Percentiles rank a stretch among this genome's conserved stretches.
phyloP scores from a whole-genome alignment of 1,284 basidiomycete species.

The Mycena citricolor region DNA sequence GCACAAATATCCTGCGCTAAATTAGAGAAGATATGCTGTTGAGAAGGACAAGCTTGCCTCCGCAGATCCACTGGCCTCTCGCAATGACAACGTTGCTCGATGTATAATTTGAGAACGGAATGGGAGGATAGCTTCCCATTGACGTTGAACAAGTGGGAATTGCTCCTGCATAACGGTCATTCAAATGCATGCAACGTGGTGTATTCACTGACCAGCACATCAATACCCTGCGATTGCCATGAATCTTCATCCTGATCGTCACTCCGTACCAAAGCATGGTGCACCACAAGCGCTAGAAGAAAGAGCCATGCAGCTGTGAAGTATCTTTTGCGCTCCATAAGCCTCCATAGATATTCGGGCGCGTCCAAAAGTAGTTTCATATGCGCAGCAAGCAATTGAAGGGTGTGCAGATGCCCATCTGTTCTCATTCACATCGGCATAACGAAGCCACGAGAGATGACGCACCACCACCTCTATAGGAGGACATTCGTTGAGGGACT shows the following conservation, averaged over 20 bases:
- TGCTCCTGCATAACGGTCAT: slow-evolving; percentile 50
- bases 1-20: slow-evolving; percentile 64
- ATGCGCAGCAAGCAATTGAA: slow-evolving; percentile 82
- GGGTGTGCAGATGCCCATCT: slow-evolving; percentile 67
- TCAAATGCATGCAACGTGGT: slow-evolving; percentile 2
- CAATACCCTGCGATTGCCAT: slow-evolving; percentile 64
- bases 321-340: slow-evolving; percentile 77
- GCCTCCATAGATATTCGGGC: slow-evolving; percentile 84
- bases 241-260: slow-evolving; percentile 59
- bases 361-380: slow-evolving; percentile 85
- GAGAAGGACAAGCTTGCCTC: slow-evolving; percentile 40
- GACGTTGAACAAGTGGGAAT: slow-evolving; percentile 82
- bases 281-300: slow-evolving; percentile 79
- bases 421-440: slow-evolving; percentile 8
- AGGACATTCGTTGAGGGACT: slow-evolving; percentile 40
- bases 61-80: slow-evolving; percentile 50
- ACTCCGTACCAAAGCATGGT: slow-evolving; percentile 60
- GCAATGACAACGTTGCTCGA: slow-evolving; percentile 73
- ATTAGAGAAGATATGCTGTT: slow-evolving; percentile 7
- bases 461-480: slow-evolving; percentile 52
- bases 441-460: slow-evolving; percentile 4
- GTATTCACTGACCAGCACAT: slow-evolving; percentile 51
- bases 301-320: slow-evolving; percentile 85
- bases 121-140: slow-evolving; percentile 85
- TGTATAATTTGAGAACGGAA: slow-evolving; percentile 85